Evolutionary conservation across 768 basidiomycete genomes (phyloP).

Genomic region (Leucocoprinus leucothites): DNA sequence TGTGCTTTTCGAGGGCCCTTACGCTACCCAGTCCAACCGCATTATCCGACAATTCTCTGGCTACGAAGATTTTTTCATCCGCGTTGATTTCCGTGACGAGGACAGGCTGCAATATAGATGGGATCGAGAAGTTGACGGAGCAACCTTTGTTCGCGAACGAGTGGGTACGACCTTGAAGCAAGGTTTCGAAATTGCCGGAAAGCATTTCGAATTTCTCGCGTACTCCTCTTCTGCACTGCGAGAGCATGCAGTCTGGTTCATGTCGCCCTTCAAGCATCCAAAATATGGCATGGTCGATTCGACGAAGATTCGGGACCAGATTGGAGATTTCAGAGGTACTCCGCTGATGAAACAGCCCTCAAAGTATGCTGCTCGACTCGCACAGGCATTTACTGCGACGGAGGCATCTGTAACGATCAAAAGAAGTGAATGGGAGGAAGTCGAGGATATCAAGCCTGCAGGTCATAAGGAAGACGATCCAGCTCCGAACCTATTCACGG

Average conservation of each 20-base stretch:
- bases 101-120: conserved; percentile 72
- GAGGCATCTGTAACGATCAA: conserved; percentile 63
- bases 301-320: conserved; percentile 50
- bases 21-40: conserved; percentile 72
- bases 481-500: conserved; percentile 51
- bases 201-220: conserved; percentile 74
- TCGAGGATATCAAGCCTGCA: conserved; percentile 50
- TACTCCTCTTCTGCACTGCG: conserved; percentile 79
- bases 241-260: conserved; percentile 82
- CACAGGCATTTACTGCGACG: conserved; percentile 83
- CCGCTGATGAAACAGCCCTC: conserved; percentile 56
- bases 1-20: conserved; percentile 74
- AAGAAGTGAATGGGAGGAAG: conserved; percentile 55
- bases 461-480: conserved; percentile 13
- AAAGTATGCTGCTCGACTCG: conserved; percentile 78
- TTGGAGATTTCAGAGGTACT: conserved; percentile 65
- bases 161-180: conserved; percentile 56
- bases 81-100: conserved; percentile 85
- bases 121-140: conserved; percentile 62
- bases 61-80: conserved; percentile 67
- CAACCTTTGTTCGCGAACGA: conserved; percentile 50
- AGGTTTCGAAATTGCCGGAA: conserved; percentile 71
- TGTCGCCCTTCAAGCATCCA: conserved; percentile 55
- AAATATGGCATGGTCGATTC: conserved; percentile 47
- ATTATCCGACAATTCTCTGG: conserved; percentile 67